A percentile compares a stretch with the other conserved stretches of the same genome.
Conservation (phyloP, 805 yeast species). For the Lipomyces spencermartinsiae region DNA sequence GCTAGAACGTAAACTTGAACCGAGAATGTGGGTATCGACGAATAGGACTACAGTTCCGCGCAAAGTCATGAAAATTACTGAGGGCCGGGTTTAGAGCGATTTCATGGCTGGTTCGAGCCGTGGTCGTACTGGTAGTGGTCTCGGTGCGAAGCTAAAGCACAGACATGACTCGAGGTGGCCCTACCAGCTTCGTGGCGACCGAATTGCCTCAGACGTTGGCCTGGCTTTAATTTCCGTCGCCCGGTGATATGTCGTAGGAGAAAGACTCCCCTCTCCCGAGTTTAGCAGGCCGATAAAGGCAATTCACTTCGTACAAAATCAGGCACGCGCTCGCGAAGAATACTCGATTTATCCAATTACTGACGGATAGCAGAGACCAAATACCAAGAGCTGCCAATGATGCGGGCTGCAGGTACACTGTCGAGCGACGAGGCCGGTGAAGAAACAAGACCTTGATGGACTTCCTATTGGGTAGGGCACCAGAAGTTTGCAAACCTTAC, state of each 20-base stretch:
- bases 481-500: not conserved
- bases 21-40: no score
- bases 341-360: not conserved
- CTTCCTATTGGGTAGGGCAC: not conserved
- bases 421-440: not conserved
- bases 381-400: no score
- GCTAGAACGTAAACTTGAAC: no score
- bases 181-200: not conserved
- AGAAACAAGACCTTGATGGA: no score
- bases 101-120: not conserved
- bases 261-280: not conserved
- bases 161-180: not conserved
- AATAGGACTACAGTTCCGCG: no score
- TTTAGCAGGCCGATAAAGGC: not conserved
- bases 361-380: not conserved
- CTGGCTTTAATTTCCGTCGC: not conserved
- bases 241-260: not conserved
- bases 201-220: not conserved
- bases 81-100: no score
- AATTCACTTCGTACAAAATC: no score
- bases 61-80: no score
- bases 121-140: no score
- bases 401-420: no score
- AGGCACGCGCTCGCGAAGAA: not conserved
- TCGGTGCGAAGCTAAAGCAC: not conserved